Evolutionary conservation across 352 stramenopile genomes (phyloP).

Genomic region (Globisporangium cederbergense): DNA sequence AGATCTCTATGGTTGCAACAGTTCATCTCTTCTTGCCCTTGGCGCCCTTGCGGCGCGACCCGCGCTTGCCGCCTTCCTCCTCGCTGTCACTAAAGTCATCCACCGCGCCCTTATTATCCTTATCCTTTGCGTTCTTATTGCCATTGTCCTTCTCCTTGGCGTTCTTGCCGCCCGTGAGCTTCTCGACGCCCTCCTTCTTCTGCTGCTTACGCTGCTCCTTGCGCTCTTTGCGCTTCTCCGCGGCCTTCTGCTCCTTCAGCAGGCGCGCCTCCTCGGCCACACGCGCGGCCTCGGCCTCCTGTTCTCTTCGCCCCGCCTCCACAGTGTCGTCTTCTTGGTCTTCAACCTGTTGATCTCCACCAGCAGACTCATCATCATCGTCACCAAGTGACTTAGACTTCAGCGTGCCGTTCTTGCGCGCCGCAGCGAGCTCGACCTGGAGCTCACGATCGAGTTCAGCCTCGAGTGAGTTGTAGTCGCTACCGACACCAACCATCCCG

Average conservation of each 20-base stretch:
- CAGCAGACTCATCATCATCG: neutral
- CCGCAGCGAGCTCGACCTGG: slow-evolving; percentile 48
- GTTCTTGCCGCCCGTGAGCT: slow-evolving; percentile 53
- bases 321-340: slow-evolving; percentile 8
- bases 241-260: slow-evolving; percentile 76
- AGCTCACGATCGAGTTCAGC: slow-evolving; percentile 59
- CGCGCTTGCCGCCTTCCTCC: slow-evolving; percentile 12
- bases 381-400: neutral
- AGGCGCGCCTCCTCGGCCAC: slow-evolving; percentile 50
- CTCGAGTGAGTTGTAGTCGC: slow-evolving; percentile 52
- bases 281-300: slow-evolving; percentile 31
- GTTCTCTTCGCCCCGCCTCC: slow-evolving; percentile 26
- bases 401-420: slow-evolving; percentile 27
- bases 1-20: no score
- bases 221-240: slow-evolving; percentile 72
- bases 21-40: slow-evolving; percentile 18
- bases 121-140: slow-evolving; percentile 26
- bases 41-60: slow-evolving; percentile 13
- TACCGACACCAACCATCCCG: slow-evolving; percentile 34
- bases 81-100: slow-evolving; percentile 15
- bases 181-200: slow-evolving; percentile 77
- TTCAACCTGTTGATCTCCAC: neutral
- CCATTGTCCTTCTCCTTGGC: slow-evolving; percentile 22
- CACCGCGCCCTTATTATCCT: neutral
- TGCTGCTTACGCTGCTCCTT: slow-evolving; percentile 82